phyloP scores from a whole-genome alignment of 805 yeast genomes.

The Kodamaea kaohsiungensis region DNA sequence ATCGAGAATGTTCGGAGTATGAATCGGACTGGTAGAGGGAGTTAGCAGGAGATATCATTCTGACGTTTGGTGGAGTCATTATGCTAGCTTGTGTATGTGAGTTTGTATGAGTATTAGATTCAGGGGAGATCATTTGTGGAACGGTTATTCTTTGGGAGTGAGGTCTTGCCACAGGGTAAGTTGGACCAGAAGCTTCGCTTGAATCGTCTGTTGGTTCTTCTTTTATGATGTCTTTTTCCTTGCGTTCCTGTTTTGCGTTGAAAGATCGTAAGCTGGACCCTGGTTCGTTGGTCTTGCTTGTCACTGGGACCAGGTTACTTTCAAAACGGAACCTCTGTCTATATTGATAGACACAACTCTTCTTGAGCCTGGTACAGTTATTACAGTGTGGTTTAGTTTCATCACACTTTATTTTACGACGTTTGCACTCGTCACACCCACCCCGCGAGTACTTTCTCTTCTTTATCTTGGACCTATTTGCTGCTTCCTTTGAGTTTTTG shows the following conservation, averaged over 20 bases:
- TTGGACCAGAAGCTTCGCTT: not conserved
- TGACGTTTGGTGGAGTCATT: not conserved
- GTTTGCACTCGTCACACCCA: conserved; percentile 46
- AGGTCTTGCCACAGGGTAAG: not conserved
- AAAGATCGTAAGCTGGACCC: not conserved
- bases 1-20: not conserved
- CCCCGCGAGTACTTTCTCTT: conserved; percentile 41
- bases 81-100: not conserved
- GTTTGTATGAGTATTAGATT: not conserved
- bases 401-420: conserved; percentile 47
- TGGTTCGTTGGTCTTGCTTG: not conserved
- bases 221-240: not conserved
- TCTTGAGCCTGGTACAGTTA: conserved; percentile 37
- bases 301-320: not conserved
- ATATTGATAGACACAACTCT: conserved; percentile 28
- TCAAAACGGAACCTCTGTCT: conserved; percentile 15
- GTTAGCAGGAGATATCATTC: not conserved
- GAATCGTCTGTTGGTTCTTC: not conserved
- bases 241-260: not conserved
- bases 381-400: conserved; percentile 38
- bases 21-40: not conserved
- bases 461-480: conserved; percentile 18
- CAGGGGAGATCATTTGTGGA: not conserved
- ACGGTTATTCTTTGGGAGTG: not conserved
- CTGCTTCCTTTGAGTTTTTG: not conserved